These are phyloP conservation scores for Xylaria sp. DNA, from an alignment of 2,329 filamentous ascomycete species.

Conservation along the genomic window DNA sequence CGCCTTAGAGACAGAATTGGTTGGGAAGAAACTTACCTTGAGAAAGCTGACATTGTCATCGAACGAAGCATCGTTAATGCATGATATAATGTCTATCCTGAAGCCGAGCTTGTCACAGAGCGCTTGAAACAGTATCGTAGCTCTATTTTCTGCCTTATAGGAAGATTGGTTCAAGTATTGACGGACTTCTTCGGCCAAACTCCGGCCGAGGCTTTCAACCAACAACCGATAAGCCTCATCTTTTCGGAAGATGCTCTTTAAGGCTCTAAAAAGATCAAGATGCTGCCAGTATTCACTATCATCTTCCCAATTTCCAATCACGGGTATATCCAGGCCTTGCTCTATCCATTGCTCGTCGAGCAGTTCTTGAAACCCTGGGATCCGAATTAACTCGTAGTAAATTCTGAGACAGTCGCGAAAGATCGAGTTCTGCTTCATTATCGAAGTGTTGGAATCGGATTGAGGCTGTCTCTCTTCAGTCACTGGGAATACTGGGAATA, in stretches of 20 bases:
- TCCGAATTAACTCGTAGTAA: background rate
- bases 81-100: background rate
- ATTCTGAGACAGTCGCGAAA: conserved; percentile 5
- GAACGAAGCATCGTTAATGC: background rate
- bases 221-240: conserved; percentile 5
- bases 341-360: conserved; percentile 4
- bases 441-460: background rate
- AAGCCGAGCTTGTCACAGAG: background rate
- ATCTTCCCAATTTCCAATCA: background rate
- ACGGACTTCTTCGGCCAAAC: background rate
- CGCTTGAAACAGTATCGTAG: background rate
- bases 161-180: background rate
- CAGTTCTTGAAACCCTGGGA: conserved; percentile 11
- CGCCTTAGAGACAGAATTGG: background rate
- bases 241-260: conserved; percentile 9
- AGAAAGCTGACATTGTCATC: conserved; percentile 8
- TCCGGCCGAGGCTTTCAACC: conserved; percentile 2
- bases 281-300: background rate
- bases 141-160: background rate
- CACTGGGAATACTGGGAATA: background rate
- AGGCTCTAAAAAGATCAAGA: conserved; percentile 4
- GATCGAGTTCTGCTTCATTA: background rate
- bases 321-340: background rate
- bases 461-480: background rate
- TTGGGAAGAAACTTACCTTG: background rate